Evolutionary conservation across 1,284 basidiomycete genomes (phyloP).

Genomic region (Ustilago hordei): DNA sequence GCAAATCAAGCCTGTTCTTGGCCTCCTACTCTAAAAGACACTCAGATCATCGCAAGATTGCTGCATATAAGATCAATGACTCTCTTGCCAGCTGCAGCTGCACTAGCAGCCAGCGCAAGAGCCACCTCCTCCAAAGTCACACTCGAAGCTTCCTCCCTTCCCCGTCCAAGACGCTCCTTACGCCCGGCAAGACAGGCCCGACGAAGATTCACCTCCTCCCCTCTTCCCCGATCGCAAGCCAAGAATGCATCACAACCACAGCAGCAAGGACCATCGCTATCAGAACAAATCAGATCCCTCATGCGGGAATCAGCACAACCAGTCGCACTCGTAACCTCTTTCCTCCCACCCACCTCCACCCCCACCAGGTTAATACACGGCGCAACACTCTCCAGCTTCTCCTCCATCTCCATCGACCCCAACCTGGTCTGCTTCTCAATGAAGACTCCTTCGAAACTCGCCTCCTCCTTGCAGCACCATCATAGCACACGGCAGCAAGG

Average conservation of each 20-base stretch:
- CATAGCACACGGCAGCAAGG: background rate
- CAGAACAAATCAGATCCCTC: slow-evolving; percentile 29
- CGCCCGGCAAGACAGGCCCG: background rate
- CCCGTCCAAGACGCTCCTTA: background rate
- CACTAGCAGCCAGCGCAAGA: slow-evolving; percentile 9
- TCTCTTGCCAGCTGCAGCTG: background rate
- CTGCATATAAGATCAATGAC: background rate
- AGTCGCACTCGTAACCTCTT: slow-evolving; percentile 38
- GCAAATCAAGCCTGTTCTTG: too few relatives aligned
- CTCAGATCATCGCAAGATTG: too few relatives aligned
- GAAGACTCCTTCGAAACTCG: slow-evolving; percentile 32
- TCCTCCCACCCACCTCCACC: slow-evolving; percentile 15
- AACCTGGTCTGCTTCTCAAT: slow-evolving; percentile 41
- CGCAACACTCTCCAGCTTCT: slow-evolving; percentile 46
- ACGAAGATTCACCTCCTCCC: background rate
- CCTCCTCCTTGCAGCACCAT: slow-evolving; percentile 23
- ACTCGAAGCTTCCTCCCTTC: slow-evolving; percentile 15
- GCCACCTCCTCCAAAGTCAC: slow-evolving; percentile 33
- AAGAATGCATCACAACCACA: background rate
- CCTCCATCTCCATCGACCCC: slow-evolving; percentile 35
- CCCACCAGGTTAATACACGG: slow-evolving; percentile 20
- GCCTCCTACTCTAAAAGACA: too few relatives aligned
- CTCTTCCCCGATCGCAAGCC: background rate
- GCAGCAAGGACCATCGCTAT: background rate
- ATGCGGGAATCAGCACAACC: slow-evolving; percentile 47